These are phyloP conservation scores for Metschnikowia kunwiensis DNA, from an alignment of 805 yeast genomes.

Conservation along the genomic window DNA sequence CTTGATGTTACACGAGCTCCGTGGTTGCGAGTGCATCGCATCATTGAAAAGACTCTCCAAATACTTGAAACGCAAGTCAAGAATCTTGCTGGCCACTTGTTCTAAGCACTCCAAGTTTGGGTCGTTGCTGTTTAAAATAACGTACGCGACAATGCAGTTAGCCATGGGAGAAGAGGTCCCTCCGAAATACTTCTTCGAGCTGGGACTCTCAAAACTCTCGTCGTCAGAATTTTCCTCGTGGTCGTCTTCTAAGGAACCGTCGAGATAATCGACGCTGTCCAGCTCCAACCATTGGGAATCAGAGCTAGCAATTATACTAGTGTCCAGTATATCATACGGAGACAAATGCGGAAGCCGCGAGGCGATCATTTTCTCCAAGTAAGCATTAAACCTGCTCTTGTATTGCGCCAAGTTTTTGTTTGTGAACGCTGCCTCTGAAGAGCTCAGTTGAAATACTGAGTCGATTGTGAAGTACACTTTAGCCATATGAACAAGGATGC, in stretches of 20 bases:
- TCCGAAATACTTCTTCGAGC: slow-evolving; percentile 1
- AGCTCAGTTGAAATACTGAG: slow-evolving; percentile 20
- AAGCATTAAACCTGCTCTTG: slow-evolving; percentile 23
- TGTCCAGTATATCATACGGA: background rate
- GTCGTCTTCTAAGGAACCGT: slow-evolving; percentile 14
- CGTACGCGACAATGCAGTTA: slow-evolving; percentile 32
- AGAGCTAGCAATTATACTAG: background rate
- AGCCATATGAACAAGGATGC: slow-evolving; percentile 30
- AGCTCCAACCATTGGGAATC: slow-evolving; percentile 13
- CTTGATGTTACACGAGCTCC: slow-evolving; percentile 17
- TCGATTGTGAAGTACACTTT: slow-evolving; percentile 34
- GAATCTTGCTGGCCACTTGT: slow-evolving; percentile 22
- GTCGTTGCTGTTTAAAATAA: slow-evolving; percentile 24
- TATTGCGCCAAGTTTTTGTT: slow-evolving; percentile 18
- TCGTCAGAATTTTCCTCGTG: slow-evolving; percentile 10
- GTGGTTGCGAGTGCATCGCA: background rate
- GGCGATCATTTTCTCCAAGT: slow-evolving; percentile 28
- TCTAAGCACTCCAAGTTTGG: slow-evolving; percentile 18
- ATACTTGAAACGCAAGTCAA: slow-evolving; percentile 24
- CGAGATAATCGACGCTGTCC: slow-evolving; percentile 19
- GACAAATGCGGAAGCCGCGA: slow-evolving; percentile 19
- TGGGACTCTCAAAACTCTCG: slow-evolving; percentile 2
- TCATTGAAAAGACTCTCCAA: slow-evolving; percentile 9
- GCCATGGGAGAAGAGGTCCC: slow-evolving; percentile 24
- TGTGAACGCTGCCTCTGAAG: slow-evolving; percentile 15